Conservation (phyloP, 2,329 filamentous ascomycete genomes). For the Ramularia collo-cygni region DNA sequence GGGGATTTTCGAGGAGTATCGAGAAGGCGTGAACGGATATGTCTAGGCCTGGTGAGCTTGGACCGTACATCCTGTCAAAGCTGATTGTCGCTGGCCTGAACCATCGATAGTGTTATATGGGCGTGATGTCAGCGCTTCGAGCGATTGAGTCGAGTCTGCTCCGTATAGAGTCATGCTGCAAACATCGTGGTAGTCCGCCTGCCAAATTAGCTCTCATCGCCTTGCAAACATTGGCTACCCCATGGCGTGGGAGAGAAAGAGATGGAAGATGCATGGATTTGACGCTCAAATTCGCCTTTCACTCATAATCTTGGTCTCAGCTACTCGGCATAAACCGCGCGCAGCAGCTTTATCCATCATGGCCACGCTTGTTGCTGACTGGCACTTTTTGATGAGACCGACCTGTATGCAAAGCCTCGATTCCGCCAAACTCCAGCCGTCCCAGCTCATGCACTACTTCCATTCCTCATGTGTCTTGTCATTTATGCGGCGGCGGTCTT, state of each 20-base stretch:
- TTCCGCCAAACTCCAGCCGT: slow-evolving; percentile 18
- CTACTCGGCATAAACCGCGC: slow-evolving; percentile 1
- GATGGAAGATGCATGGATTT: not conserved
- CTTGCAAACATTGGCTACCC: too few species aligned
- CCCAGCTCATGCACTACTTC: slow-evolving; percentile 14
- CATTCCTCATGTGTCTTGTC: slow-evolving; percentile 4
- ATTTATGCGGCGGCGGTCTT: slow-evolving; percentile 10
- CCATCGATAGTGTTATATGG: too few species aligned
- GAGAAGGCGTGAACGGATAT: slow-evolving; percentile 19
- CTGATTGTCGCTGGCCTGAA: too few species aligned
- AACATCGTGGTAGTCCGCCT: too few species aligned
- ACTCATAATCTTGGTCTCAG: slow-evolving; percentile 2
- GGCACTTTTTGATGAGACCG: not conserved
- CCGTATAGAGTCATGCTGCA: too few species aligned
- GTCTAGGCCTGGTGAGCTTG: too few species aligned
- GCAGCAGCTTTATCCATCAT: not conserved
- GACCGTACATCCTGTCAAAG: too few species aligned
- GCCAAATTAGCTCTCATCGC: slow-evolving; percentile 3
- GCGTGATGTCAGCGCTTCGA: too few species aligned
- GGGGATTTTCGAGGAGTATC: slow-evolving; percentile 41
- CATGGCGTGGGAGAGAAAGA: slow-evolving; percentile 3
- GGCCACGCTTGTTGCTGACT: too few species aligned
- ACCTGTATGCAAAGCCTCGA: slow-evolving; percentile 1
- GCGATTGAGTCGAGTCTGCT: too few species aligned
- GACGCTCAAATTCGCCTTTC: slow-evolving; percentile 13